Evolutionary conservation across 2,329 filamentous ascomycete species (phyloP), one percentile per base, ranked within the genome.

Genomic region (Fonsecaea multimorphosa): DNA sequence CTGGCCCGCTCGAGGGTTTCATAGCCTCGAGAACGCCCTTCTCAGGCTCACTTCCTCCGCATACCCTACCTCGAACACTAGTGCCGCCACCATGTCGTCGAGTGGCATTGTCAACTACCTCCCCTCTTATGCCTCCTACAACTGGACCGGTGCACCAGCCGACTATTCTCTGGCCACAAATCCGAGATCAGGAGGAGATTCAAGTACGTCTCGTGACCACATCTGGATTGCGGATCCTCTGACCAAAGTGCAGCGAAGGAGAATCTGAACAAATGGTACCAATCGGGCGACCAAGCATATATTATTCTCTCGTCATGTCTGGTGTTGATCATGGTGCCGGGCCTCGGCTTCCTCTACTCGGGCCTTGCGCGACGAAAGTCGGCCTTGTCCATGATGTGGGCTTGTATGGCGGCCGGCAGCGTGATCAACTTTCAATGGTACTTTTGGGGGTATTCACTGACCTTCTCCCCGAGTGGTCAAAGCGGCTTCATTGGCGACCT

Each of bases 361-460:
- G 95, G 95, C 72, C 89, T 98, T 72, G 94, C 95, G n/a, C 90
- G 95, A 72, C 88, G 95, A 84, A 99, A 99, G 84, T 98, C 95
- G 4, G 95, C 95, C 32, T 86, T 99, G 51, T 97, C 93, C 70
- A 90, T 98, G 84, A 95, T 99, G 75, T 98, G 93, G 92, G 93
- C 94, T 14, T 93, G 91, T 81, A 96, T 99, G 91, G 94, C 91
- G 78, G 95, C 93, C 54, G 91, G 91, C 76, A 93, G 91, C 55
- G 89, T 98, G 76, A 85, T 97, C 77, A 90, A 91, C 63, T 97
- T 99, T 83, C 95, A 99, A 82, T 99, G 95, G 95, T 98, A 97
- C 76, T 97, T 99, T 79, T 98, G 95, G 94, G 95, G 95, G 40
- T 99, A 97, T 80, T 97, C 94, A 14, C 84, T 99, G 68, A 93